Conservation (phyloP, 2,329 filamentous ascomycete genomes). For the Tolypocladium inflatum region DNA sequence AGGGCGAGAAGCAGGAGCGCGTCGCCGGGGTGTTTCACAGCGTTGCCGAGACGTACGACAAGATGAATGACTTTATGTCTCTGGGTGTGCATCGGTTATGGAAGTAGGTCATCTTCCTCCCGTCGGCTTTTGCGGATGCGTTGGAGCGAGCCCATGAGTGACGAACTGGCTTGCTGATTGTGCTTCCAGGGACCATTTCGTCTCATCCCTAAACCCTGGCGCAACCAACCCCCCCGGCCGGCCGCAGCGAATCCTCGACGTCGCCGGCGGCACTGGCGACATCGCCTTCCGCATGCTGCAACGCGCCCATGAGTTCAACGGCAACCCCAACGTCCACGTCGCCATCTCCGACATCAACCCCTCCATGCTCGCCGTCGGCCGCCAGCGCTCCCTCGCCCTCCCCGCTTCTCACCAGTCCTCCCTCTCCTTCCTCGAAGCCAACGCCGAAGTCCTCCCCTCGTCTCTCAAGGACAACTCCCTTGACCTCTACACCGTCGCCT, state of each 20-base stretch:
- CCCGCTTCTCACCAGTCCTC: constrained; percentile 44
- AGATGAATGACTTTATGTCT: constrained; percentile 99
- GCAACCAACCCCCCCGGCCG: constrained; percentile 33
- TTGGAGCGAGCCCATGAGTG: not conserved
- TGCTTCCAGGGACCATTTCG: constrained; percentile 67
- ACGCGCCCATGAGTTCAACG: constrained; percentile 71
- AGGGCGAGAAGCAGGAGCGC: constrained; percentile 60
- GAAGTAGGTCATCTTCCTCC: constrained; percentile 46
- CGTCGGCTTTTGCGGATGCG: too few relatives aligned
- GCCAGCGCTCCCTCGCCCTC: constrained; percentile 59
- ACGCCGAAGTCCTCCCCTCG: constrained; percentile 66
- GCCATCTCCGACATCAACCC: constrained; percentile 95
- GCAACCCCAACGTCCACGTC: constrained; percentile 68
- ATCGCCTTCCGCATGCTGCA: constrained; percentile 95
- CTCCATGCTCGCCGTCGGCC: constrained; percentile 84
- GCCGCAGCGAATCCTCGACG: constrained; percentile 75
- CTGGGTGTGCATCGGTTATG: constrained; percentile 92
- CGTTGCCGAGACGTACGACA: constrained; percentile 89
- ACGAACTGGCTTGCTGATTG: not conserved
- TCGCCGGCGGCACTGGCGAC: constrained; percentile 93
- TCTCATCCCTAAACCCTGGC: constrained; percentile 81
- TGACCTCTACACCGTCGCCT: constrained; percentile 94
- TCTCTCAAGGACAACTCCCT: constrained; percentile 60
- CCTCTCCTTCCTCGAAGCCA: constrained; percentile 77
- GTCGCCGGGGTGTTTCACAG: constrained; percentile 90